Percentiles rank a stretch among this genome's conserved stretches.
phyloP scores from a whole-genome alignment of 2,329 filamentous ascomycete species.

The Hansfordia pulvinata region DNA sequence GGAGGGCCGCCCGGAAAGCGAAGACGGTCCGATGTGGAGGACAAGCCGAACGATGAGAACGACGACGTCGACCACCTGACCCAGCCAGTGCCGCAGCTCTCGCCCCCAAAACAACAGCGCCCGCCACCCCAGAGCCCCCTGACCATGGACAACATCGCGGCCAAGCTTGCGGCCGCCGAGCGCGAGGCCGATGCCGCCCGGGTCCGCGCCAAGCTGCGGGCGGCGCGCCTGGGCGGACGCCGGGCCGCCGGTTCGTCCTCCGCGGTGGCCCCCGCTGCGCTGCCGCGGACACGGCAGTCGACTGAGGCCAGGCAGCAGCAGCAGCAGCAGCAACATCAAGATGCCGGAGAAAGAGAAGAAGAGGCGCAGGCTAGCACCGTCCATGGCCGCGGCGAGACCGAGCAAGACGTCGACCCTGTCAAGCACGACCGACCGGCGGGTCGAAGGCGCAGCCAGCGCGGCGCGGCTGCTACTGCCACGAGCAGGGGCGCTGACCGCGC shows the following conservation, averaged over 20 bases:
- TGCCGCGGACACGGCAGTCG: neutral
- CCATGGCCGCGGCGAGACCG: neutral
- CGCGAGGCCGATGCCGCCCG: slow-evolving; percentile 49
- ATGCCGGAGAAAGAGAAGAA: slow-evolving; percentile 1
- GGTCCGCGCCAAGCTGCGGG: slow-evolving; percentile 47
- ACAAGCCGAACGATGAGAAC: no score
- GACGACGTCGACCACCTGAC: no score
- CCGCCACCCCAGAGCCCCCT: slow-evolving; percentile 39
- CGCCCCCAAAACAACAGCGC: slow-evolving; percentile 17
- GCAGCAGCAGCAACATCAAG: neutral
- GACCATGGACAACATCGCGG: slow-evolving; percentile 47
- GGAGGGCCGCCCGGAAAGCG: neutral
- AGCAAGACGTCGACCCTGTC: no score
- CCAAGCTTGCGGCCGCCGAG: slow-evolving; percentile 50
- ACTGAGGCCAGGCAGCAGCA: neutral
- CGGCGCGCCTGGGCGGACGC: slow-evolving; percentile 26
- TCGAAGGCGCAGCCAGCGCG: neutral
- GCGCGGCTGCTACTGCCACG: slow-evolving; percentile 1
- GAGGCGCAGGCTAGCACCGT: slow-evolving; percentile 1
- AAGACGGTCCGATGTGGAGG: neutral
- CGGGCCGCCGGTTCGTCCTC: slow-evolving; percentile 7
- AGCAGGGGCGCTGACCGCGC: slow-evolving; percentile 1
- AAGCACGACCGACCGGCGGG: neutral
- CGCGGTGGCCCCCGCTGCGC: neutral
- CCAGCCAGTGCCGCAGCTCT: slow-evolving; percentile 7